Percentiles rank a stretch among this genome's conserved stretches.
Conservation (phyloP, 805 yeast genomes). For the Lipomyces japonicus region DNA sequence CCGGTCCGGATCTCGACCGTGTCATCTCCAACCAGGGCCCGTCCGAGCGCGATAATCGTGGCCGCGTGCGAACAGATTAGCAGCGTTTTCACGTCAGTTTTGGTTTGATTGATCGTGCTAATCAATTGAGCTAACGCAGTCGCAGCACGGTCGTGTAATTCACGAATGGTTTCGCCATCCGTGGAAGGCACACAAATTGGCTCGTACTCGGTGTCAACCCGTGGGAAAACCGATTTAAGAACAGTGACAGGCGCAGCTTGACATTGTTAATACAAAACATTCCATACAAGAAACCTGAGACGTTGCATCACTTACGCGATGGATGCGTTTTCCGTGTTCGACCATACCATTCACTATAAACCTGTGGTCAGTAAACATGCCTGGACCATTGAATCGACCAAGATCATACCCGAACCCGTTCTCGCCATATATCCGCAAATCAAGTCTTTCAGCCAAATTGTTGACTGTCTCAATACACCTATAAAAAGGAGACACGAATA, state of each 20-base stretch:
- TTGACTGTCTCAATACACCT: constrained; percentile 79
- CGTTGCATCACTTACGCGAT: constrained; percentile 37
- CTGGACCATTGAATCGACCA: background rate
- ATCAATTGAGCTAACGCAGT: constrained; percentile 55
- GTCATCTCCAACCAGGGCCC: constrained; percentile 57
- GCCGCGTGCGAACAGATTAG: constrained; percentile 92
- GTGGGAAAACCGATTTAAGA: constrained; percentile 54
- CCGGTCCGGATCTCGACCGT: constrained; percentile 65
- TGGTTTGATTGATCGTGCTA: constrained; percentile 51
- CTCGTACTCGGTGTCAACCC: constrained; percentile 46
- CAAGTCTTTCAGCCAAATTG: constrained; percentile 61
- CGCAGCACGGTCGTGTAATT: constrained; percentile 60
- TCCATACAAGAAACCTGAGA: background rate
- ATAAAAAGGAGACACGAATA: constrained; percentile 81
- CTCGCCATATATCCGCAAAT: constrained; percentile 62
- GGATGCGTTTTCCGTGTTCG: constrained; percentile 68
- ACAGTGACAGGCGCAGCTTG: constrained; percentile 49
- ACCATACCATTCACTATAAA: constrained; percentile 73
- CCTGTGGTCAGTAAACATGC: background rate
- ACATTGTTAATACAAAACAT: background rate
- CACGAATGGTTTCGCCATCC: constrained; percentile 70
- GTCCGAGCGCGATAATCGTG: constrained; percentile 80
- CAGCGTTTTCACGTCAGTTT: constrained; percentile 60
- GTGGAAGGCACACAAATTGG: constrained; percentile 58
- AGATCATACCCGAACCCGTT: constrained; percentile 63